These are phyloP conservation scores for Ramularia collo-cygni DNA, from an alignment of 2,329 filamentous ascomycete genomes.

Conservation along the genomic window DNA sequence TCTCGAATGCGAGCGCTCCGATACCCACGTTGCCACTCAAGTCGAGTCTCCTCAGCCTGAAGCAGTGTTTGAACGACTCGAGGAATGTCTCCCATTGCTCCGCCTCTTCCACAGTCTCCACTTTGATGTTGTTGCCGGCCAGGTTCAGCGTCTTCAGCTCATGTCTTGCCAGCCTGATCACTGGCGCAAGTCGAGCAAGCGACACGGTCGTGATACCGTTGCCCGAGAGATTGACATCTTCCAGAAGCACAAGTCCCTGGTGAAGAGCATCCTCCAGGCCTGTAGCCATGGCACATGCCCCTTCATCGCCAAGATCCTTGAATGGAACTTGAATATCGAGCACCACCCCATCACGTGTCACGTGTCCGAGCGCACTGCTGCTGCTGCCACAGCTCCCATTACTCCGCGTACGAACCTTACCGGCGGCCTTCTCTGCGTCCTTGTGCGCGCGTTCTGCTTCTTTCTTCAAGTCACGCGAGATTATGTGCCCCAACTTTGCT, in stretches of 20 bases:
- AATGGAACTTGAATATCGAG: constrained; percentile 42
- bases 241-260: constrained; percentile 32
- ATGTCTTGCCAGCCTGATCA: constrained; percentile 36
- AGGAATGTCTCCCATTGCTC: constrained; percentile 40
- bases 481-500: constrained; percentile 38
- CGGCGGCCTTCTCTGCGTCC: constrained; percentile 19
- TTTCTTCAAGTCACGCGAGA: constrained; percentile 39
- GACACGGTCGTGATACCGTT: constrained; percentile 40
- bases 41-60: constrained; percentile 39
- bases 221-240: constrained; percentile 40
- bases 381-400: constrained; percentile 19
- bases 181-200: constrained; percentile 35
- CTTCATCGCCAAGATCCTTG: constrained; percentile 42
- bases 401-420: constrained; percentile 26
- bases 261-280: constrained; percentile 36
- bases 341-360: constrained; percentile 7
- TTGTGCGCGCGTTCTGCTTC: constrained; percentile 29
- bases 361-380: constrained; percentile 9
- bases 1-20: constrained; percentile 40
- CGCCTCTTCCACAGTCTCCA: constrained; percentile 33
- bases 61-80: constrained; percentile 37
- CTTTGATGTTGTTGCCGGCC: constrained; percentile 39
- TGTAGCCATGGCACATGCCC: constrained; percentile 37
- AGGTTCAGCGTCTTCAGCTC: constrained; percentile 43
- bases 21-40: constrained; percentile 38